phyloP scores from a whole-genome alignment of 345 rosid species.

The Atalantia buxifolia region DNA sequence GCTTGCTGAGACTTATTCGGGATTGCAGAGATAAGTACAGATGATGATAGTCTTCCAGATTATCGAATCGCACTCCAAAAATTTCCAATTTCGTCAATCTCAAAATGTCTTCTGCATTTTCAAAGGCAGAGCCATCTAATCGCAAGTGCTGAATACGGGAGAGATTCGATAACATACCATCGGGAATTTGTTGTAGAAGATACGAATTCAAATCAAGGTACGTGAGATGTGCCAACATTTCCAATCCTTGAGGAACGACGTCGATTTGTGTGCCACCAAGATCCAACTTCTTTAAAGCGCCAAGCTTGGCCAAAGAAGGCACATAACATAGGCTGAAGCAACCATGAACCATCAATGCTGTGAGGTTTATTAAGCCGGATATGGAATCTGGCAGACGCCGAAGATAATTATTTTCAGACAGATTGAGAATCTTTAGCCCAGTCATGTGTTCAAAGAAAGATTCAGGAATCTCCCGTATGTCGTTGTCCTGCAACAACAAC shows the following conservation, averaged over 20 bases:
- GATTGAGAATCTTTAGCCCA: slow-evolving; percentile 22
- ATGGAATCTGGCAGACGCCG: slow-evolving; percentile 7
- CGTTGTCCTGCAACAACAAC: neutral
- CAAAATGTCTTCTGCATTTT: neutral
- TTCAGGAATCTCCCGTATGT: neutral
- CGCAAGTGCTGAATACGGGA: neutral
- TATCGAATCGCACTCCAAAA: neutral
- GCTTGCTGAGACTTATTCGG: neutral
- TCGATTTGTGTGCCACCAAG: neutral
- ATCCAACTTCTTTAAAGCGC: slow-evolving; percentile 14
- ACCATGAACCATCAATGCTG: neutral
- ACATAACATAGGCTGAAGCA: neutral
- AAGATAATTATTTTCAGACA: neutral
- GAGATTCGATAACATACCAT: neutral
- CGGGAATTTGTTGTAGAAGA: neutral
- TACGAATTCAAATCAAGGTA: slow-evolving; percentile 1
- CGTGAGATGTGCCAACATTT: slow-evolving; percentile 1
- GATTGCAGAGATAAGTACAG: neutral
- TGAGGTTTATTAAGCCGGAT: slow-evolving; percentile 1
- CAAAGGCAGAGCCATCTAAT: rapidly evolving
- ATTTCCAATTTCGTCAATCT: slow-evolving; percentile 5
- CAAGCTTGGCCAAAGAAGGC: slow-evolving; percentile 13
- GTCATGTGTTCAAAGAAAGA: neutral
- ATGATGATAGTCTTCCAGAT: neutral
- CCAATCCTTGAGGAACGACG: slow-evolving; percentile 22